These are phyloP conservation scores for Rubia balearica DNA, from an alignment of 305 asterid species.

Conservation along the genomic window DNA sequence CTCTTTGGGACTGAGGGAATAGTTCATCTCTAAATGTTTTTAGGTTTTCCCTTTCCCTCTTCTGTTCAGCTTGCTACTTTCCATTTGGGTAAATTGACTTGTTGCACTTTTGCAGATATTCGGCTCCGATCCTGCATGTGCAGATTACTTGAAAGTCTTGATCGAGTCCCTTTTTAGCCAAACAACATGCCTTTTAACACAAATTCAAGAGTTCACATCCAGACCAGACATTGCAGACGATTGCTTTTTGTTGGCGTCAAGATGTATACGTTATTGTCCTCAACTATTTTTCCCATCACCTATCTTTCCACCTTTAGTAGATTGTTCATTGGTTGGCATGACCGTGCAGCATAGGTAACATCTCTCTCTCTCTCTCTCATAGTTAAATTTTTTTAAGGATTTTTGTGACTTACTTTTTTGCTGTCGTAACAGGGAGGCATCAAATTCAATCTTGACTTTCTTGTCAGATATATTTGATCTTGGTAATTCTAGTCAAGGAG, in stretches of 20 bases:
- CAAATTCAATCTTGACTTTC: constrained; percentile 80
- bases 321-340: constrained; percentile 82
- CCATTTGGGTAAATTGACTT: constrained; percentile 17
- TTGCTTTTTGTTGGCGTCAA: constrained; percentile 91
- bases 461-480: constrained; percentile 78
- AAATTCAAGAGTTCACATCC: constrained; percentile 78
- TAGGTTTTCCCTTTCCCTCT: background rate
- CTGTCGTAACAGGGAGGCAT: constrained; percentile 84
- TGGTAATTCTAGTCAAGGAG: constrained; percentile 62
- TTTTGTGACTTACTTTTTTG: constrained; percentile 5
- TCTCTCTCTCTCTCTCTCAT: constrained; percentile 32
- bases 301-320: constrained; percentile 77
- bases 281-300: constrained; percentile 78
- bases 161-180: constrained; percentile 93
- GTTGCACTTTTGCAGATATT: constrained; percentile 57
- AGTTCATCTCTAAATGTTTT: background rate
- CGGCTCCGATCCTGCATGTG: constrained; percentile 95
- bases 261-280: constrained; percentile 98
- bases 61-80: background rate
- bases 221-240: constrained; percentile 97
- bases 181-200: constrained; percentile 68
- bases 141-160: constrained; percentile 67
- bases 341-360: constrained; percentile 92
- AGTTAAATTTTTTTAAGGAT: background rate
- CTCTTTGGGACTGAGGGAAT: background rate